Evolutionary conservation across 371 early-diverging fungal genomes (phyloP), one percentile per base, ranked within the genome.

Genomic region (Zancudomyces culisetae): DNA sequence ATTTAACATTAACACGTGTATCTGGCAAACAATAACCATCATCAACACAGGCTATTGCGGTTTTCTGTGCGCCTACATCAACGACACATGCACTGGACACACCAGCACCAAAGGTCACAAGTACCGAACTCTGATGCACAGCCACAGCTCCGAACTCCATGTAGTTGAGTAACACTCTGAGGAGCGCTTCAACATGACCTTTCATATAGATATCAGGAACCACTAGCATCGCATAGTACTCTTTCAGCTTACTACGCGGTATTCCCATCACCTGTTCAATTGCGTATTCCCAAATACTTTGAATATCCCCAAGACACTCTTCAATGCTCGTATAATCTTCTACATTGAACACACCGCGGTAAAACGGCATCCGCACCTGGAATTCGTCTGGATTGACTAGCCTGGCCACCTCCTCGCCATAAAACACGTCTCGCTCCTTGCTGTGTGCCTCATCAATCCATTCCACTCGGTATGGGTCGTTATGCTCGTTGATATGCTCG

Each of bases 21-120:
- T 83, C 78, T 6, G 76, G 71, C 18, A 81, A 63, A 54, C 80
- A 79, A 19, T 79, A 71, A 18, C 92, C 92, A 40, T 88, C 85
- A 53, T 91, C 92, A 18, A 91, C 78, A 57, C 88, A 88, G 0
- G 79, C 65, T 13, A 89, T 70, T 47, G 74, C 82, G 15, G 88
- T 87, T 29, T 74, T 80, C 57, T 90, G 88, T 1, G 92, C 90
- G 4, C 92, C 92, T 52, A 91, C 79, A 60, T 90, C 89, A 1
- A 91, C 83, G 12, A 91, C 83, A 54, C 87, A 87, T 0, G 87
- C 87, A 10, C 75, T 72, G 0, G 87, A 81, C 3, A 85, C 72
- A 22, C 92, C 91, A 1, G 92, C 89, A 51, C 91, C 91, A 64
- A 79, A 88, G 0, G 86, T 79, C 1, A 85, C 89, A 58, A 81